These are phyloP conservation scores for Fistulinella staudtii DNA, from an alignment of 1,284 basidiomycete species.

Conservation along the genomic window DNA sequence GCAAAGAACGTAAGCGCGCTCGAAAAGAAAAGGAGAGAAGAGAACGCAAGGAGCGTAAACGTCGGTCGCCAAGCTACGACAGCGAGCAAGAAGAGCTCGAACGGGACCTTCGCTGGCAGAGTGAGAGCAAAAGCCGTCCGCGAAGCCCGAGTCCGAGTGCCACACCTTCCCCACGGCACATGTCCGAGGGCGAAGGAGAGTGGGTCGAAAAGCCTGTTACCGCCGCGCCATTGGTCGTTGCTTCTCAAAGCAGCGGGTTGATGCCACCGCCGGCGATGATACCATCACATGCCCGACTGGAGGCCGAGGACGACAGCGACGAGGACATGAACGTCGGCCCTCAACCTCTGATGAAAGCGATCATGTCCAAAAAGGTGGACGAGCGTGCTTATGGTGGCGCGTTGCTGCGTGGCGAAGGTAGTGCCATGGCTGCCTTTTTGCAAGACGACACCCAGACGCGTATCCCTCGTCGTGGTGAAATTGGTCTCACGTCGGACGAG, in stretches of 20 bases:
- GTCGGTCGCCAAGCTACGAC: conserved; percentile 38
- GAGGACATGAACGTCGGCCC: conserved; percentile 51
- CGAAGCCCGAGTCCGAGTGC: conserved; percentile 36
- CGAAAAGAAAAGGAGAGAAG: conserved; percentile 48
- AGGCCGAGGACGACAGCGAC: conserved; percentile 41
- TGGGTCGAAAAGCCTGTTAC: conserved; percentile 68
- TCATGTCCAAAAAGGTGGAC: conserved; percentile 51
- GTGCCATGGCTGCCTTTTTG: conserved; percentile 95
- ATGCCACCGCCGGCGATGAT: conserved; percentile 21
- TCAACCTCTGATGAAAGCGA: conserved; percentile 48
- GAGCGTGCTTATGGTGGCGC: conserved; percentile 82
- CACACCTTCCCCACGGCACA: conserved; percentile 21
- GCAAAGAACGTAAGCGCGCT: conserved; percentile 57
- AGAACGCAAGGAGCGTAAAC: conserved; percentile 36
- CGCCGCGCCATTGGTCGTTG: conserved; percentile 28
- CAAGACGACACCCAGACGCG: conserved; percentile 83
- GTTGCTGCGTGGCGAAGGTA: conserved; percentile 90
- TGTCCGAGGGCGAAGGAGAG: conserved; percentile 52
- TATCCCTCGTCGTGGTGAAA: conserved; percentile 98
- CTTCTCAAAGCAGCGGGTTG: conserved; percentile 16
- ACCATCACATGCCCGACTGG: conserved; percentile 14
- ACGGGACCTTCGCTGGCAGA: conserved; percentile 28
- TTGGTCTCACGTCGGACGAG: conserved; percentile 83
- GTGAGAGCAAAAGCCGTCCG: conserved; percentile 28
- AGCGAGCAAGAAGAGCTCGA: conserved; percentile 35